Evolutionary conservation across 257 asterid genomes (phyloP).

Genomic region (Phtheirospermum japonicum): DNA sequence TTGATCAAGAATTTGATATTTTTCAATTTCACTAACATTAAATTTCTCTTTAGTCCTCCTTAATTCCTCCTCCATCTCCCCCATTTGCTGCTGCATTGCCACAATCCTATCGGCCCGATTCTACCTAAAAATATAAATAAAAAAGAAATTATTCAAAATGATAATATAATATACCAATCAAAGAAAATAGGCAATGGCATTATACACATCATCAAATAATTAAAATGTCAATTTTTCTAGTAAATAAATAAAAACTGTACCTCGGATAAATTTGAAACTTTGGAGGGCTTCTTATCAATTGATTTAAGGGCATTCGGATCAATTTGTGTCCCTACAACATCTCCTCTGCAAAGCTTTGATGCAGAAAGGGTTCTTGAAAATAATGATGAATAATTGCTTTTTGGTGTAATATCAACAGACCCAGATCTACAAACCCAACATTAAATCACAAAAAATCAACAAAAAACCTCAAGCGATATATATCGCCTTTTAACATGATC

Average conservation of each 20-base stretch:
- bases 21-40: conserved; percentile 35
- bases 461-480: too few species aligned
- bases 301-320: conserved; percentile 58
- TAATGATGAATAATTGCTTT: conserved; percentile 38
- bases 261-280: conserved; percentile 27
- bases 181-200: too few species aligned
- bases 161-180: too few species aligned
- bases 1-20: conserved; percentile 40
- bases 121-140: too few species aligned
- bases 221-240: background rate
- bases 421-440: conserved; percentile 60
- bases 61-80: conserved; percentile 52
- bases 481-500: too few species aligned
- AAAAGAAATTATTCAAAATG: too few species aligned
- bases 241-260: background rate
- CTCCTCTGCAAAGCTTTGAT: conserved; percentile 72
- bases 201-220: background rate
- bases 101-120: conserved; percentile 28
- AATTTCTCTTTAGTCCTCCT: conserved; percentile 42
- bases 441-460: background rate
- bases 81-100: conserved; percentile 48
- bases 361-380: conserved; percentile 64
- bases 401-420: conserved; percentile 44
- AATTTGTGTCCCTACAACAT: conserved; percentile 47
- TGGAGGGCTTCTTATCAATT: conserved; percentile 45